Evolutionary conservation across 2,329 filamentous ascomycete genomes (phyloP).

Genomic region (Claviceps spartinae): DNA sequence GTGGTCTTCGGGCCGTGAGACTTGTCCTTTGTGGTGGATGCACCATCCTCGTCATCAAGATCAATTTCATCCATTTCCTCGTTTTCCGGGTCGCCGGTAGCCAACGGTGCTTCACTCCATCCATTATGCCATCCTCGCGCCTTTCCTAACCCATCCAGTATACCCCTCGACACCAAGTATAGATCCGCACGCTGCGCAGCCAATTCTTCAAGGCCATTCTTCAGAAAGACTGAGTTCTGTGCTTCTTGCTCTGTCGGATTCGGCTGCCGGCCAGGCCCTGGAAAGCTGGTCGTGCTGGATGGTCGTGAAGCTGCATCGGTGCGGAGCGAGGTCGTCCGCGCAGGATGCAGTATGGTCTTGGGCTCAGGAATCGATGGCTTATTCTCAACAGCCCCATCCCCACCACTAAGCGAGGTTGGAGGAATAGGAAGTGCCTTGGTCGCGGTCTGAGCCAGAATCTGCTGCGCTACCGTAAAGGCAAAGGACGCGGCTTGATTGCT

Average conservation of each 20-base stretch:
- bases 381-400: slow-evolving; percentile 39
- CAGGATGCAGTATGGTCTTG: slow-evolving; percentile 58
- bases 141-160: slow-evolving; percentile 62
- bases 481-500: slow-evolving; percentile 69
- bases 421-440: slow-evolving; percentile 56
- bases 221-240: slow-evolving; percentile 35
- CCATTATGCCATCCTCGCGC: slow-evolving; percentile 63
- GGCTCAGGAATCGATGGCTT: slow-evolving; percentile 52
- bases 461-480: slow-evolving; percentile 62
- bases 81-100: slow-evolving; percentile 29
- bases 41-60: slow-evolving; percentile 30
- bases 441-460: slow-evolving; percentile 62
- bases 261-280: slow-evolving; percentile 29
- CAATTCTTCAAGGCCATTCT: slow-evolving; percentile 62
- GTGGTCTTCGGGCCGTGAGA: neutral
- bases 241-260: slow-evolving; percentile 26
- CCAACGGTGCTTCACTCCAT: slow-evolving; percentile 49
- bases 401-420: slow-evolving; percentile 36
- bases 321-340: slow-evolving; percentile 47
- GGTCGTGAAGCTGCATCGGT: slow-evolving; percentile 24
- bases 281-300: slow-evolving; percentile 39
- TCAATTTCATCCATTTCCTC: slow-evolving; percentile 44
- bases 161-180: slow-evolving; percentile 63
- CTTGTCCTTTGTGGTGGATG: slow-evolving; percentile 6
- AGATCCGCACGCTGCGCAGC: slow-evolving; percentile 74